Conservation (phyloP, 179 eudicot species). For the Silene coronaria region DNA sequence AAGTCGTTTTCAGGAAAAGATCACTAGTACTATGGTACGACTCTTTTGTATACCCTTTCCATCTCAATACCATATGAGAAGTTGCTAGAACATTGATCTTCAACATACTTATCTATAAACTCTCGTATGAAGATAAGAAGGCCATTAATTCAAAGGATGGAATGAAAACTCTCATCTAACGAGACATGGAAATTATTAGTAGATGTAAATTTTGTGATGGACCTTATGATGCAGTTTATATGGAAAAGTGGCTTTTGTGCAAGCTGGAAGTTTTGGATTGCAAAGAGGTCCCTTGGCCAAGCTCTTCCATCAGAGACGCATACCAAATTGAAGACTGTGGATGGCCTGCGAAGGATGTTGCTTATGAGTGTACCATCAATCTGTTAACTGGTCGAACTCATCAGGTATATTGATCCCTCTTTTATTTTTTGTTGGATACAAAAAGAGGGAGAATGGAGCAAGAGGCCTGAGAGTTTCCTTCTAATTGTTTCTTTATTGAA, state of each 20-base stretch:
- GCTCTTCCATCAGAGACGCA: constrained; percentile 33
- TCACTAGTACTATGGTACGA: neutral
- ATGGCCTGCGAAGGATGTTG: constrained; percentile 67
- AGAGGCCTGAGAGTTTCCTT: neutral
- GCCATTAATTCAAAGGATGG: no score
- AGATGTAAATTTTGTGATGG: constrained; percentile 2
- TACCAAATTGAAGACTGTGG: constrained; percentile 56
- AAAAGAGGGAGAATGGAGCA: neutral
- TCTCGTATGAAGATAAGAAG: no score
- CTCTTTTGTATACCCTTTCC: neutral
- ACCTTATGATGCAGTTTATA: constrained; percentile 40
- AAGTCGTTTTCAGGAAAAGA: neutral
- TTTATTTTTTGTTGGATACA: neutral
- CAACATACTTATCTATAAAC: no score
- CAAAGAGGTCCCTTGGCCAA: constrained; percentile 87
- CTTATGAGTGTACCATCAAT: constrained; percentile 81
- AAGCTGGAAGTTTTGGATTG: constrained; percentile 88
- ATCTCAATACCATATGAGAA: neutral
- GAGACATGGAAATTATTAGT: no score
- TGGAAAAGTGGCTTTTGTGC: constrained; percentile 67
- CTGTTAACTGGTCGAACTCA: constrained; percentile 94
- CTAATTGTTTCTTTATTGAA: neutral
- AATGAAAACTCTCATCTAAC: no score
- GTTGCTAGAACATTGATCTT: neutral
- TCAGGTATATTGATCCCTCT: constrained; percentile 51